These are phyloP conservation scores for Cryptococcus wingfieldii DNA, from an alignment of 1,284 basidiomycete genomes.

Conservation along the genomic window DNA sequence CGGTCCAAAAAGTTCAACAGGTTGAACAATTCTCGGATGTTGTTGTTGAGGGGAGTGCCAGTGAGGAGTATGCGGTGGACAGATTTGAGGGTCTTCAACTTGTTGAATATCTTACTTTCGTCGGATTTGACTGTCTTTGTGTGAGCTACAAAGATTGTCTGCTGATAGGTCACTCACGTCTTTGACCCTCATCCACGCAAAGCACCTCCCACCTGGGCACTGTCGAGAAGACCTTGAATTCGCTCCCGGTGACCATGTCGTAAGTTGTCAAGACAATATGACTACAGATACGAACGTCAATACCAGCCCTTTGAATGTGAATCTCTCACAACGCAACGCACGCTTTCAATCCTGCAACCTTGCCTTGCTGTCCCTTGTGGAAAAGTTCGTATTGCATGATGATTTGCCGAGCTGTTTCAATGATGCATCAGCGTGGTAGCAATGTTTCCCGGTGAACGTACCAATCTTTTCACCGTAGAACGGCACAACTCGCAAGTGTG, in stretches of 20 bases:
- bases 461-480: constrained; percentile 56
- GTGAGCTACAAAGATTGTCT: background rate
- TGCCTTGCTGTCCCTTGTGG: constrained; percentile 52
- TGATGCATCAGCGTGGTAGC: background rate
- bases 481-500: constrained; percentile 50
- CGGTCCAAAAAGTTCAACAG: constrained; percentile 90
- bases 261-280: constrained; percentile 89
- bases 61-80: constrained; percentile 87
- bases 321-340: constrained; percentile 16
- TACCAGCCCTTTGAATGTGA: no score
- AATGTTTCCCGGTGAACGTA: constrained; percentile 14
- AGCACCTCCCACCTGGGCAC: constrained; percentile 87
- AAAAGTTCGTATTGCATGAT: constrained; percentile 78
- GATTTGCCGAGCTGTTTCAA: constrained; percentile 63
- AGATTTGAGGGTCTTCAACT: constrained; percentile 71
- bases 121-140: constrained; percentile 66
- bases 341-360: constrained; percentile 46
- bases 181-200: constrained; percentile 88
- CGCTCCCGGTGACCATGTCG: constrained; percentile 67
- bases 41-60: constrained; percentile 95
- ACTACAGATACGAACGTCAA: constrained; percentile 16
- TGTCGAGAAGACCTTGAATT: constrained; percentile 72
- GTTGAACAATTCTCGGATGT: constrained; percentile 89
- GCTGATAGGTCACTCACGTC: constrained; percentile 56
- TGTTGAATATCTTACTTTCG: constrained; percentile 71